Percentiles rank a stretch among this genome's conserved stretches.
These are phyloP conservation scores for Aspergillus sp. DNA, from an alignment of 2,329 filamentous ascomycete species.

Conservation along the genomic window DNA sequence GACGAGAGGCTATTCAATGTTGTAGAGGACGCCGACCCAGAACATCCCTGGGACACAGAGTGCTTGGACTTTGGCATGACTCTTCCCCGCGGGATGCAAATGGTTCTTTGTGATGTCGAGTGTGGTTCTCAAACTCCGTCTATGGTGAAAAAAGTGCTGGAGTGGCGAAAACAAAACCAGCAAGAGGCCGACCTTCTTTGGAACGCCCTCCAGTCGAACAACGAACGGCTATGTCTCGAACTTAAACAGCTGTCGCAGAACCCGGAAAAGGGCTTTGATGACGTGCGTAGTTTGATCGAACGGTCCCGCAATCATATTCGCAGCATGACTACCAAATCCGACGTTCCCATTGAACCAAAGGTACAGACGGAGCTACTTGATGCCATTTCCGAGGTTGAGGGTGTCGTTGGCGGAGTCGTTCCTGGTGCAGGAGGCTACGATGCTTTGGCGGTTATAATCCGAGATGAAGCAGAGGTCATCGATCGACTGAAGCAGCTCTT, in stretches of 20 bases:
- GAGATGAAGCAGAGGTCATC: slow-evolving; percentile 68
- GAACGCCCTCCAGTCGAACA: slow-evolving; percentile 70
- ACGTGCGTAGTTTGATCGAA: slow-evolving; percentile 54
- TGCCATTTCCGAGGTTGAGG: slow-evolving; percentile 67
- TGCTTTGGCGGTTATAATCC: slow-evolving; percentile 77
- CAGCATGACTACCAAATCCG: slow-evolving; percentile 70
- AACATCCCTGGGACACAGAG: slow-evolving; percentile 72
- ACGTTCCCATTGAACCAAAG: slow-evolving; percentile 83
- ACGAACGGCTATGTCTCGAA: slow-evolving; percentile 67
- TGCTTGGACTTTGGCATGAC: slow-evolving; percentile 68
- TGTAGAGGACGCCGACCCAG: slow-evolving; percentile 59
- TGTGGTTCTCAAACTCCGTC: slow-evolving; percentile 90
- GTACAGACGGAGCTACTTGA: slow-evolving; percentile 84
- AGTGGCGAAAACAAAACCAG: slow-evolving; percentile 69
- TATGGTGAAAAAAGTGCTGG: slow-evolving; percentile 91
- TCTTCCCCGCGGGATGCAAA: slow-evolving; percentile 69
- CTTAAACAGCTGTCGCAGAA: slow-evolving; percentile 56
- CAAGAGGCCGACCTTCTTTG: slow-evolving; percentile 70
- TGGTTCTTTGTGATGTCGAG: slow-evolving; percentile 95
- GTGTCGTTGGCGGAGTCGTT: slow-evolving; percentile 87
- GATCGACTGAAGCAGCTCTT: slow-evolving; percentile 62
- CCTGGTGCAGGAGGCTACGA: slow-evolving; percentile 94
- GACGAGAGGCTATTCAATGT: slow-evolving; percentile 61
- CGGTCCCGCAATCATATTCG: slow-evolving; percentile 63
- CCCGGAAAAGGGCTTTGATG: slow-evolving; percentile 44